Evolutionary conservation across 2,329 filamentous ascomycete species (phyloP), one percentile per base, ranked within the genome.

Genomic region (Monosporascus cannonballus): DNA sequence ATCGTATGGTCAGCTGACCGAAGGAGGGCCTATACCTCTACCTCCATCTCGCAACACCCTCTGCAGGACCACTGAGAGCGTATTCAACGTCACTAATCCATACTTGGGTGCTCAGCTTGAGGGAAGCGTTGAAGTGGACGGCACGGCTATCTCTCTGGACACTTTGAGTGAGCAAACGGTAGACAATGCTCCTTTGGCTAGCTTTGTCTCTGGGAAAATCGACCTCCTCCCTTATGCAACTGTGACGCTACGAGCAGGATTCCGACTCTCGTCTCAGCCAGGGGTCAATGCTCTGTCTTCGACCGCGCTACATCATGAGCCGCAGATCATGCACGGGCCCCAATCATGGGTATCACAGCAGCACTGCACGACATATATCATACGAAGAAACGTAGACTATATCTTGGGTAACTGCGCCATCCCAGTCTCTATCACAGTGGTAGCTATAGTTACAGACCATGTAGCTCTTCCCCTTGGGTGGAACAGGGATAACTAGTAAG

Each of bases 1-100:
- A 8, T 60, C 58, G 5, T 61, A 61, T 30, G 59, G 58, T 0
- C 59, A 61, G 18, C 54, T 61, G 11, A 61, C 59, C 1, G 59
- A 61, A 20, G 50, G 57, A 22, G 58, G 59, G 20, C 56, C 44
- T 7, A 53, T 61, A 4, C 36, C 41, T 0, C 54, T 61, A 37
- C 59, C 59, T 3, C 25, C 34, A 11, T 51, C 50, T 36, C 11
- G 44, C 6, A 61, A 61, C 18, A 20, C 14, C 5, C 18, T 56
- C 7, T 22, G 7, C 8, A 20, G 37, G 17, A 42, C 20, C 47
- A 38, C 15, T 34, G 24, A 15, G 42, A 17, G 2, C 2, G 11
- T 44, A 2, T 51, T 54, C 17, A 36, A 30, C 11, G 44, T 60
- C 7, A 42, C 42, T 5, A 61, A 61, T 27, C n/a, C 9, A 2